Percentiles rank a stretch among this genome's conserved stretches.
Evolutionary conservation across 2,329 filamentous ascomycete species (phyloP).

Genomic region (Apiospora kogelbergensis): DNA sequence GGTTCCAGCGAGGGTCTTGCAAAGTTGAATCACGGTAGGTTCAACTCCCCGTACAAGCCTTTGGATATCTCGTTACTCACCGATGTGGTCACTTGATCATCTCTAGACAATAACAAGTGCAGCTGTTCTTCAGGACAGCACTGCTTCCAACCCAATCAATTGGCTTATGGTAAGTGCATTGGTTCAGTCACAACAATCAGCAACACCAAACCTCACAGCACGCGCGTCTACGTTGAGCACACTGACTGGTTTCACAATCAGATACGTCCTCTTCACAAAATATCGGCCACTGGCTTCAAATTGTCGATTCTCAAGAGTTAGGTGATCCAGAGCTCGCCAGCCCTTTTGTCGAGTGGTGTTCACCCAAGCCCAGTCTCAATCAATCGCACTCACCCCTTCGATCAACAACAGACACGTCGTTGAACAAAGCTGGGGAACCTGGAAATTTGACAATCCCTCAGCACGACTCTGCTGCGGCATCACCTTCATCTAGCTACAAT

Average conservation of each 20-base stretch:
- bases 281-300: not conserved
- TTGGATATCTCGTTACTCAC: not conserved
- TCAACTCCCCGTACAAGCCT: not conserved
- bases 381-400: not conserved
- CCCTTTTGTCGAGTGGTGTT: not conserved
- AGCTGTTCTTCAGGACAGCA: not conserved
- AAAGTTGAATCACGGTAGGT: not conserved
- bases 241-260: not conserved
- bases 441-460: not conserved
- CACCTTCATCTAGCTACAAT: not conserved
- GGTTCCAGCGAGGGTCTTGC: not conserved
- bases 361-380: not conserved
- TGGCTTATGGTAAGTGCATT: not conserved
- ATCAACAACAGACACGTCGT: not conserved
- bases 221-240: not conserved
- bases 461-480: not conserved
- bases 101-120: not conserved
- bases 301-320: not conserved
- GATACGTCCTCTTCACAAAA: not conserved
- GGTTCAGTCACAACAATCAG: not conserved
- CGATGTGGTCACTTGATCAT: not conserved
- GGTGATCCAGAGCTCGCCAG: conserved; percentile 10
- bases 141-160: not conserved
- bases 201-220: not conserved
- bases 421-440: not conserved